Conservation (phyloP, 179 eudicot genomes). For the Silene noctiflora region DNA sequence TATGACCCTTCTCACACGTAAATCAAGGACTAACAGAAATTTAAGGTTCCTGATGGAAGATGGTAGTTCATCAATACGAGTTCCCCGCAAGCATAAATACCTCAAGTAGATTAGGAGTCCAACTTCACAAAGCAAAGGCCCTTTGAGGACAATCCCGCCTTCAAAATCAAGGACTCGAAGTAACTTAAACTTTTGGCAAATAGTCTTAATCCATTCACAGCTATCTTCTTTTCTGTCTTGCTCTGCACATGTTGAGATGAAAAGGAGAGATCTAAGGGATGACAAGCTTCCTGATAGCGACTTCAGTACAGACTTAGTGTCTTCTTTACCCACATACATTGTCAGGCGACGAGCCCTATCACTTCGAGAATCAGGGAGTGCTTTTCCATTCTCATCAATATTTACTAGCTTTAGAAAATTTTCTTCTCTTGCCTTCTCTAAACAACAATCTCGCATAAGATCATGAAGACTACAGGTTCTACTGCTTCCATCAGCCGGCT, state of each 20-base stretch:
- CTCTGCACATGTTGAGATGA: neutral
- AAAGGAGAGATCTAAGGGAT: slow-evolving; percentile 25
- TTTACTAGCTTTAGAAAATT: slow-evolving; percentile 22
- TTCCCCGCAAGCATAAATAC: slow-evolving; percentile 20
- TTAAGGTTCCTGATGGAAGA: slow-evolving; percentile 19
- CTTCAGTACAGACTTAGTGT: no score
- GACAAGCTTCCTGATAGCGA: no score
- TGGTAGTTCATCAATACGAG: slow-evolving; percentile 17
- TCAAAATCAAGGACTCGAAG: slow-evolving; percentile 32
- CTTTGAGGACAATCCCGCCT: slow-evolving; percentile 6
- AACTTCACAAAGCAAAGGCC: slow-evolving; percentile 11
- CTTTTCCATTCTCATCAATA: neutral
- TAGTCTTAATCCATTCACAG: neutral
- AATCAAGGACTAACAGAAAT: slow-evolving; percentile 29
- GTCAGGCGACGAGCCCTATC: slow-evolving; percentile 19
- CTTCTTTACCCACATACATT: neutral
- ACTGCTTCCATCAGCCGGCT: slow-evolving; percentile 17
- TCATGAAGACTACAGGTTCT: slow-evolving; percentile 33
- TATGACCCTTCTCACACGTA: neutral
- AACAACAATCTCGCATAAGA: slow-evolving; percentile 36
- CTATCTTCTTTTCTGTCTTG: neutral
- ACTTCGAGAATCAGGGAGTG: no score
- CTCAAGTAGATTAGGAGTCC: slow-evolving; percentile 24
- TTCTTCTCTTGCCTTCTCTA: slow-evolving; percentile 21
- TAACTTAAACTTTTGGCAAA: slow-evolving; percentile 9